These are phyloP conservation scores for Fraxinus greggii DNA, from an alignment of 305 asterid species.

Conservation along the genomic window DNA sequence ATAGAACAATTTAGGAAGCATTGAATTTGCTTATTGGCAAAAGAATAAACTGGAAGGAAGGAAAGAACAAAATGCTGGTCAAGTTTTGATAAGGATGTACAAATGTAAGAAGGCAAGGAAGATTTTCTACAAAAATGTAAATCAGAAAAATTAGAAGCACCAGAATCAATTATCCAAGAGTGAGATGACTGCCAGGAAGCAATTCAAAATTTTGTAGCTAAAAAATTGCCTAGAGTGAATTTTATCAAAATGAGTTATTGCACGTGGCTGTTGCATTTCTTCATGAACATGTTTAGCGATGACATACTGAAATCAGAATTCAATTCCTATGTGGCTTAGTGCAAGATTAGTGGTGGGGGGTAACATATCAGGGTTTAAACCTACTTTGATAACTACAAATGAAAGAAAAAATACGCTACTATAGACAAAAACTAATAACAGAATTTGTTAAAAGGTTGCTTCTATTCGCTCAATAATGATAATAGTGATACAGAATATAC, in stretches of 20 bases:
- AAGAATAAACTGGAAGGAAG: background rate
- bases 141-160: background rate
- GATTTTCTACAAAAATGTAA: background rate
- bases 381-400: background rate
- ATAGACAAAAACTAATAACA: background rate
- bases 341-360: background rate
- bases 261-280: background rate
- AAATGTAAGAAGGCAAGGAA: background rate
- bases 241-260: background rate
- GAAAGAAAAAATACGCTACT: background rate
- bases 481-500: background rate
- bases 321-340: background rate
- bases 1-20: background rate
- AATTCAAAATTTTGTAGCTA: background rate
- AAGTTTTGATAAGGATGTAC: background rate
- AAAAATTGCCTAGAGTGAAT: background rate
- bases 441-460: background rate
- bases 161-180: background rate
- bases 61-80: background rate
- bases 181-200: background rate
- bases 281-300: background rate
- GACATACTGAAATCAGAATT: background rate
- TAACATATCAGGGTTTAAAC: background rate
- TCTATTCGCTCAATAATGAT: background rate
- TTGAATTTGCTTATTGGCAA: background rate